phyloP scores from a whole-genome alignment of 23 red algal species.

The Gracilariopsis chorda region DNA sequence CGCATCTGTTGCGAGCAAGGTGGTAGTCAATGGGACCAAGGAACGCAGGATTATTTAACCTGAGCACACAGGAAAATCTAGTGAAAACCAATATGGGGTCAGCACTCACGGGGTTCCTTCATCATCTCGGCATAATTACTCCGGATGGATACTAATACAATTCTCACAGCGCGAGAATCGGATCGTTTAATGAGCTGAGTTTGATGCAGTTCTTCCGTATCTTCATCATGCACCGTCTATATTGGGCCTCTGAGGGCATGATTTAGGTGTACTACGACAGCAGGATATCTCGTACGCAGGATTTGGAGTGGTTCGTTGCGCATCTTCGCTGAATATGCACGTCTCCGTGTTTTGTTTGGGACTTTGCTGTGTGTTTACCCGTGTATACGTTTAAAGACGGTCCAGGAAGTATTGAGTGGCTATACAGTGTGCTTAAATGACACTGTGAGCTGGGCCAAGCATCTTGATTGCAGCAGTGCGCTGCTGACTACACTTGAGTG shows the following conservation, averaged over 20 bases:
- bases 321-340: background rate
- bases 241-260: background rate
- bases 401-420: background rate
- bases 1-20: background rate
- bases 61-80: background rate
- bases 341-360: background rate
- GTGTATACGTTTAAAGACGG: background rate
- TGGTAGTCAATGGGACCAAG: background rate
- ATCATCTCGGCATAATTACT: background rate
- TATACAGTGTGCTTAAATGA: background rate
- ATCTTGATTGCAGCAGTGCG: background rate
- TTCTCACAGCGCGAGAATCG: slow-evolving; percentile 4
- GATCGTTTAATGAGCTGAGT: slow-evolving; percentile 6
- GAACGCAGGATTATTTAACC: background rate
- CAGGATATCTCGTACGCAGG: background rate
- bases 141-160: background rate
- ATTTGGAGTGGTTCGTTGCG: background rate
- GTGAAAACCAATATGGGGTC: background rate
- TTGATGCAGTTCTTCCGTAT: background rate
- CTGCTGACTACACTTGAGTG: too few relatives aligned
- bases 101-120: background rate
- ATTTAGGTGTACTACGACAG: background rate
- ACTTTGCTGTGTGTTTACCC: background rate
- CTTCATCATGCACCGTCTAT: background rate
- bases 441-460: too few relatives aligned